Percentiles rank a stretch among this genome's conserved stretches.
These are phyloP conservation scores for Nyctanthes arbortristis DNA, from an alignment of 257 asterid species.

Conservation along the genomic window DNA sequence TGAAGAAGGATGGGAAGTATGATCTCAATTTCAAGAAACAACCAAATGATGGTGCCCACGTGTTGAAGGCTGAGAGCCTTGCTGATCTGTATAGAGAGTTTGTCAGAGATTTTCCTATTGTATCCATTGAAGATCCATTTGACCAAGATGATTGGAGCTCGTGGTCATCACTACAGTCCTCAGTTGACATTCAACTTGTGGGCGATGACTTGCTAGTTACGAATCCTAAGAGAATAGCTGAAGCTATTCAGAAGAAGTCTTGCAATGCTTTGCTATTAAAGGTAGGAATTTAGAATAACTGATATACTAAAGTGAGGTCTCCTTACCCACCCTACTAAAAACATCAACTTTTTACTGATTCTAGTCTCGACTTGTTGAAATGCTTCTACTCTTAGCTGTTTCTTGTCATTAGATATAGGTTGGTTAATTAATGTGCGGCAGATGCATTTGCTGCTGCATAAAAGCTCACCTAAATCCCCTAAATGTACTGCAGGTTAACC, in stretches of 20 bases:
- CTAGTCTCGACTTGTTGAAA: neutral
- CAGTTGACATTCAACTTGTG: slow-evolving; percentile 84
- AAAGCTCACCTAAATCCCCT: neutral
- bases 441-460: neutral
- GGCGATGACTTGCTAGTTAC: slow-evolving; percentile 96
- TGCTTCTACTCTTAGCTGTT: neutral
- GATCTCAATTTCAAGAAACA: slow-evolving; percentile 97
- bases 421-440: neutral
- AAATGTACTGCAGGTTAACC: slow-evolving; percentile 76
- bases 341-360: neutral
- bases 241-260: slow-evolving; percentile 85
- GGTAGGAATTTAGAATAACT: slow-evolving; percentile 36
- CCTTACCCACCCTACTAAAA: too few species aligned
- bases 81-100: slow-evolving; percentile 82
- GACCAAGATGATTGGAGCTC: slow-evolving; percentile 99
- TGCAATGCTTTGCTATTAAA: slow-evolving; percentile 92
- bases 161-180: slow-evolving; percentile 85
- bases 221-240: slow-evolving; percentile 90
- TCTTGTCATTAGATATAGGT: neutral
- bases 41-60: slow-evolving; percentile 95
- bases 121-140: slow-evolving; percentile 96
- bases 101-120: slow-evolving; percentile 87
- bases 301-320: neutral
- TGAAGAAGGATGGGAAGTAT: slow-evolving; percentile 77
- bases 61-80: slow-evolving; percentile 70